phyloP scores from a whole-genome alignment of 2,329 filamentous ascomycete species.

The Zasmidium angulare region DNA sequence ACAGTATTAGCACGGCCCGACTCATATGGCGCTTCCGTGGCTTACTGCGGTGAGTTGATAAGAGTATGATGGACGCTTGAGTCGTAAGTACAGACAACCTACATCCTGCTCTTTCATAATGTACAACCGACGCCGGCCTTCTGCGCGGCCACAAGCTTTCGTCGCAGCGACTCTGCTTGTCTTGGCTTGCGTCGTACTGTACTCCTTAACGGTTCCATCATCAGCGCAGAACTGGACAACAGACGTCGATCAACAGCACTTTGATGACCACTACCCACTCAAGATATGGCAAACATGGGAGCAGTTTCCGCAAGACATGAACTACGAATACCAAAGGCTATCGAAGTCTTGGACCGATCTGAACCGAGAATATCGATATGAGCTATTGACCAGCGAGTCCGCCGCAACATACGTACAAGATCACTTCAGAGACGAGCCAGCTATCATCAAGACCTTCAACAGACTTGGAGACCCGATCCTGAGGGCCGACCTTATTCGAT shows the following conservation, averaged over 20 bases:
- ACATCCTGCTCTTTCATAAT: no score
- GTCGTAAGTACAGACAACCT: no score
- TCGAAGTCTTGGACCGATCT: slow-evolving; percentile 10
- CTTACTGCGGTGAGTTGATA: no score
- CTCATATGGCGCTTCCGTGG: no score
- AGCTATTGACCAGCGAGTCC: slow-evolving; percentile 11
- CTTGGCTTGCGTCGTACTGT: neutral
- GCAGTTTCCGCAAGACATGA: neutral
- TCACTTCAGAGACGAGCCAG: slow-evolving; percentile 10
- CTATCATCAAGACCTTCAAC: slow-evolving; percentile 15
- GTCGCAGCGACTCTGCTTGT: neutral
- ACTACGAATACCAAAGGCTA: slow-evolving; percentile 9
- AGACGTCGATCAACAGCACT: no score
- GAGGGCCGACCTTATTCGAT: slow-evolving; percentile 21
- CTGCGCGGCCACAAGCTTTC: neutral
- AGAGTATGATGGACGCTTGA: no score
- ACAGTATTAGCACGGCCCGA: no score
- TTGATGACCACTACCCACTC: neutral
- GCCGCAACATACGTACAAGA: slow-evolving; percentile 13
- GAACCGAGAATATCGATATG: slow-evolving; percentile 18
- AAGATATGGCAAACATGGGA: neutral
- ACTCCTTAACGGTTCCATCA: neutral
- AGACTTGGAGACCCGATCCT: slow-evolving; percentile 11
- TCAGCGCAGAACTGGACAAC: no score
- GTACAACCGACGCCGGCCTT: neutral